These are phyloP conservation scores for Erodium texanum DNA, from an alignment of 441 rosid genomes.

Conservation along the genomic window DNA sequence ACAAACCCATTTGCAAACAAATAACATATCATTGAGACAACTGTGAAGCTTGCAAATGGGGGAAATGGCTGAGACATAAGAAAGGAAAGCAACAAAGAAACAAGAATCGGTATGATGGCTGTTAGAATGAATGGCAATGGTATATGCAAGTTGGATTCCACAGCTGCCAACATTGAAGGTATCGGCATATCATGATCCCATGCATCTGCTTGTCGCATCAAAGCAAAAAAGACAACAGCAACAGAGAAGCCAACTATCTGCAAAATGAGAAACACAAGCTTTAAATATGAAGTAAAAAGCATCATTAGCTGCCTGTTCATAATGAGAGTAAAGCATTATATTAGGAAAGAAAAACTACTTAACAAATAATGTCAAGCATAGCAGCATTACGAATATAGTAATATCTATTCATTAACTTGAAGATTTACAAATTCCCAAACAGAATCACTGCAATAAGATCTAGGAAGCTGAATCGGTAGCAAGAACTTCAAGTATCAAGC, in stretches of 20 bases:
- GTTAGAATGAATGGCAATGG: slow-evolving; percentile 62
- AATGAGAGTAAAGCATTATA: not conserved
- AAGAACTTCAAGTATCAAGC: not conserved
- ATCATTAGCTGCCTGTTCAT: not conserved
- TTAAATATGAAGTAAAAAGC: not conserved
- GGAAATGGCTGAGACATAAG: slow-evolving; percentile 66
- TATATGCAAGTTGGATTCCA: slow-evolving; percentile 72
- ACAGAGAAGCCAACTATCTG: slow-evolving; percentile 57
- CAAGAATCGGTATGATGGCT: slow-evolving; percentile 44
- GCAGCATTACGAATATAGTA: not conserved
- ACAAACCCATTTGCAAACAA: slow-evolving; percentile 65
- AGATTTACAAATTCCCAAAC: not conserved
- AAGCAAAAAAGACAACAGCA: slow-evolving; percentile 60
- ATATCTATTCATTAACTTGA: not conserved
- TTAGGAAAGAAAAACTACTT: not conserved
- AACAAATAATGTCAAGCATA: slow-evolving; percentile 5
- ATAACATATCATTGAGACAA: slow-evolving; percentile 61
- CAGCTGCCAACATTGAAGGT: slow-evolving; percentile 64
- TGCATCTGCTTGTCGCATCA: slow-evolving; percentile 74
- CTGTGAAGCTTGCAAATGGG: slow-evolving; percentile 52
- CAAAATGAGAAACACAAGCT: slow-evolving; percentile 22
- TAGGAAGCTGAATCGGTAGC: not conserved
- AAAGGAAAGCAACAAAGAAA: slow-evolving; percentile 52
- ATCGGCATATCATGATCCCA: slow-evolving; percentile 62
- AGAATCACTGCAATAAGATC: not conserved